Conservation (phyloP, 305 asterid genomes). For the Plantago coronopus region DNA sequence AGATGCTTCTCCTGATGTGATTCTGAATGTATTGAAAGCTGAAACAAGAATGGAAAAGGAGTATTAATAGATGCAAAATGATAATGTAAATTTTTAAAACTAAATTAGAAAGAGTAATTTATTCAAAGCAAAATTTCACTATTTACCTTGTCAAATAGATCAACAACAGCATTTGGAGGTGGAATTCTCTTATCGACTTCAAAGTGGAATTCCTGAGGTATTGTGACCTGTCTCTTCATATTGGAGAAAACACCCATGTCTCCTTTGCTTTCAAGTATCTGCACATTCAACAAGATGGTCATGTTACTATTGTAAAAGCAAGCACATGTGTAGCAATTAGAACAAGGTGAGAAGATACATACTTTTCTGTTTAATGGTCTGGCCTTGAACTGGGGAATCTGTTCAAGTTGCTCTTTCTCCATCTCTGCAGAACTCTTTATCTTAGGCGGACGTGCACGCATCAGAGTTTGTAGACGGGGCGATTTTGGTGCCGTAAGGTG, state of each 20-base stretch:
- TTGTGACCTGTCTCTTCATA: constrained; percentile 69
- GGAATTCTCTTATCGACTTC: constrained; percentile 80
- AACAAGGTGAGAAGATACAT: neutral
- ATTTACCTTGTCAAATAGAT: constrained; percentile 74
- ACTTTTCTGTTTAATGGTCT: constrained; percentile 91
- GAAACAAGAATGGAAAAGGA: neutral
- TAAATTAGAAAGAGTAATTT: neutral
- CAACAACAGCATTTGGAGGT: constrained; percentile 54
- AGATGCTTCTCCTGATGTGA: constrained; percentile 54
- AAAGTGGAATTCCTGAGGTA: constrained; percentile 86
- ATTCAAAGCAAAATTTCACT: neutral
- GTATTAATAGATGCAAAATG: constrained; percentile 2
- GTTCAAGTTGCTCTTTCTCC: constrained; percentile 71
- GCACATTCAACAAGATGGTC: constrained; percentile 14
- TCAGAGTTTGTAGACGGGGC: constrained; percentile 71
- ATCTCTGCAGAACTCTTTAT: constrained; percentile 65
- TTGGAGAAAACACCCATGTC: constrained; percentile 74
- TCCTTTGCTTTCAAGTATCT: constrained; percentile 97
- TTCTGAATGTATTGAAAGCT: constrained; percentile 77
- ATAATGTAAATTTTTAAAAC: too few relatives aligned
- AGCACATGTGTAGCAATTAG: neutral
- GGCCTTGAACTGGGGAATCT: constrained; percentile 78
- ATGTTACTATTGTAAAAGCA: neutral
- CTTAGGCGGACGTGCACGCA: constrained; percentile 81
- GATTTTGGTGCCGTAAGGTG: constrained; percentile 79